Percentiles rank a stretch among this genome's conserved stretches.
phyloP scores from a whole-genome alignment of 208 protist genomes.

The Wallacemonas rigidus region DNA sequence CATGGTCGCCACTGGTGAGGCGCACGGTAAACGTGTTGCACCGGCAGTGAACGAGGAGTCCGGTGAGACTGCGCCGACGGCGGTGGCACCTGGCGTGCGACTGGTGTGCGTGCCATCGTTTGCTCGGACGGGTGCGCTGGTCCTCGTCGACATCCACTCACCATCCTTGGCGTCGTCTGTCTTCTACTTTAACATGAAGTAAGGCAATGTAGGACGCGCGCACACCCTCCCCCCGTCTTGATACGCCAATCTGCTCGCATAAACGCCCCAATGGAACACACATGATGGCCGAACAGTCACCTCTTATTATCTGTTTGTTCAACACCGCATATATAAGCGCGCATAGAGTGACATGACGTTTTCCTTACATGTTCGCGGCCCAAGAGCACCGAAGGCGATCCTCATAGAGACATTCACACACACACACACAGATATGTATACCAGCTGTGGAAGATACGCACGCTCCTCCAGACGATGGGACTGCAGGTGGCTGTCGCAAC shows the following conservation, averaged over 20 bases:
- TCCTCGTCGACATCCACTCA: slow-evolving; percentile 82
- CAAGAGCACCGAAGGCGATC: too few species aligned
- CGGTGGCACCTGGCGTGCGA: slow-evolving; percentile 43
- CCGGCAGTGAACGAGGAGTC: slow-evolving; percentile 2
- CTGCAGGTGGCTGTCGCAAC: too few species aligned
- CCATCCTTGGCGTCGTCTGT: slow-evolving; percentile 54
- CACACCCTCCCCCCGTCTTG: neutral
- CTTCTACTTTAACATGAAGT: slow-evolving; percentile 22
- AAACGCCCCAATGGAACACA: neutral
- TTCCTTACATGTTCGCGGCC: too few species aligned
- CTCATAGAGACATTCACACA: too few species aligned
- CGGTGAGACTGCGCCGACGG: slow-evolving; percentile 20
- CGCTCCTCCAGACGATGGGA: too few species aligned
- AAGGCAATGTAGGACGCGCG: neutral
- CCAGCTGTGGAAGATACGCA: too few species aligned
- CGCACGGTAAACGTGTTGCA: slow-evolving; percentile 17
- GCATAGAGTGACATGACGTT: too few species aligned
- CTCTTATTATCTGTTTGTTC: too few species aligned
- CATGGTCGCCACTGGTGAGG: slow-evolving; percentile 17
- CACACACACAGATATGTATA: too few species aligned
- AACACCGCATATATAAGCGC: too few species aligned
- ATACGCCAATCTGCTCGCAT: too few species aligned
- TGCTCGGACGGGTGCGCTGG: slow-evolving; percentile 49
- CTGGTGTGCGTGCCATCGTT: slow-evolving; percentile 85
- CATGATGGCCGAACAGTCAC: too few species aligned